phyloP scores from a whole-genome alignment of 768 basidiomycete genomes.

The Lactarius sp. region DNA sequence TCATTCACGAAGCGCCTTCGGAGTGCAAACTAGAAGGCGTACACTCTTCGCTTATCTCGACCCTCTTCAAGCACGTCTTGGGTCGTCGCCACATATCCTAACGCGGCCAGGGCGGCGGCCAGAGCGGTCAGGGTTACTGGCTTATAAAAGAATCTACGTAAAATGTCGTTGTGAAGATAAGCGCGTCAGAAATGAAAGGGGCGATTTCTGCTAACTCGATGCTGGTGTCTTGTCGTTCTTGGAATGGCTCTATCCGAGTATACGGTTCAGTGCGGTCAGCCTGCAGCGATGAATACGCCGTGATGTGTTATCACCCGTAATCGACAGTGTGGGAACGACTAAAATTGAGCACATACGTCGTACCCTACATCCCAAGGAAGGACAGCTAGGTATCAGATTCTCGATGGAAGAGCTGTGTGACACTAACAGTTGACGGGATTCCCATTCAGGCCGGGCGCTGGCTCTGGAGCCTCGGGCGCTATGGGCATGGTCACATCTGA shows the following conservation, averaged over 20 bases:
- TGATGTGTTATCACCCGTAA: constrained; percentile 13
- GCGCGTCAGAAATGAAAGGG: constrained; percentile 9
- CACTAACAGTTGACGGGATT: constrained; percentile 76
- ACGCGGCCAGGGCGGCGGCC: constrained; percentile 54
- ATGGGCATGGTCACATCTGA: constrained; percentile 49
- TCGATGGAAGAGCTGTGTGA: constrained; percentile 20
- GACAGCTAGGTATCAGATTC: constrained; percentile 14
- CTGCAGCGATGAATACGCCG: constrained; percentile 35
- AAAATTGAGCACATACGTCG: constrained; percentile 54
- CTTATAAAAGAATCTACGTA: constrained; percentile 75
- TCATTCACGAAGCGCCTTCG: constrained; percentile 3
- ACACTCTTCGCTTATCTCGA: constrained; percentile 75
- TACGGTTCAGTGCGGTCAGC: constrained; percentile 82
- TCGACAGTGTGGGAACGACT: not conserved
- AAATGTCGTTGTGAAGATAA: constrained; percentile 12
- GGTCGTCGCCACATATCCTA: constrained; percentile 80
- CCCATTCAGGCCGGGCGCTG: constrained; percentile 69
- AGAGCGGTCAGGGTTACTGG: constrained; percentile 77
- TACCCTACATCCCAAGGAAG: constrained; percentile 50
- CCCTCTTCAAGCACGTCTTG: constrained; percentile 85
- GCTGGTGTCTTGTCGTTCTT: constrained; percentile 76
- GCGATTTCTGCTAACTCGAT: constrained; percentile 55
- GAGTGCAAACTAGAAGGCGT: constrained; percentile 31
- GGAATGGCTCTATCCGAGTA: constrained; percentile 77
- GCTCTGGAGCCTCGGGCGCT: constrained; percentile 45